phyloP scores from a whole-genome alignment of 768 basidiomycete species.

The Agrocybe pediades region DNA sequence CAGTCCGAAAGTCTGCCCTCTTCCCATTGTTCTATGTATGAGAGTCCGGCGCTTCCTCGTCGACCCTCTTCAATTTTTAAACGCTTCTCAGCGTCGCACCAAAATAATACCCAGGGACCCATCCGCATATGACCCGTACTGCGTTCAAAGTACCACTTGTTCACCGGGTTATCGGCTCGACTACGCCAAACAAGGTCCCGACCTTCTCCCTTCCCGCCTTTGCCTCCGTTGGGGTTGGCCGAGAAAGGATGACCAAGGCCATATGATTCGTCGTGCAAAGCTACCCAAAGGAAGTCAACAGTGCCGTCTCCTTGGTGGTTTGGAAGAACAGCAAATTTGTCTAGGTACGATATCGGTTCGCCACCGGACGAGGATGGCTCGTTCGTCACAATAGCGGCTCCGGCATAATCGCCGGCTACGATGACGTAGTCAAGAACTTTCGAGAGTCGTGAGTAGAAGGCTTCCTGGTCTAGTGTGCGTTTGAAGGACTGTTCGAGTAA shows the following conservation, averaged over 20 bases:
- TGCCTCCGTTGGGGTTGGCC: slow-evolving; percentile 93
- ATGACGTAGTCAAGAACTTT: slow-evolving; percentile 86
- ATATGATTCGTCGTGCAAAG: slow-evolving; percentile 96
- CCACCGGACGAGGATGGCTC: slow-evolving; percentile 40
- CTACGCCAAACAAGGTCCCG: slow-evolving; percentile 95
- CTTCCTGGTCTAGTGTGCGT: slow-evolving; percentile 63
- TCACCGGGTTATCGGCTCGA: slow-evolving; percentile 91
- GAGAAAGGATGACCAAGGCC: slow-evolving; percentile 93
- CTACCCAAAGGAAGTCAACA: slow-evolving; percentile 99
- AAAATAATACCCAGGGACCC: slow-evolving; percentile 92
- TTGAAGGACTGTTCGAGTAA: slow-evolving; percentile 89
- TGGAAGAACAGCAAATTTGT: slow-evolving; percentile 98
- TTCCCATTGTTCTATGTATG: slow-evolving; percentile 80
- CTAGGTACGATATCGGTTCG: slow-evolving; percentile 81
- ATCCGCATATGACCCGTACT: slow-evolving; percentile 87
- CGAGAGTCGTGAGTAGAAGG: slow-evolving; percentile 82
- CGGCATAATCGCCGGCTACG: slow-evolving; percentile 93
- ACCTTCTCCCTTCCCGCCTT: slow-evolving; percentile 87
- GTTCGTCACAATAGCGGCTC: slow-evolving; percentile 90
- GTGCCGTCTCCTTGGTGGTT: slow-evolving; percentile 97
- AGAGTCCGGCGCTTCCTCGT: slow-evolving; percentile 62
- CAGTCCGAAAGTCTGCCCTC: slow-evolving; percentile 67
- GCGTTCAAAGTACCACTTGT: slow-evolving; percentile 99
- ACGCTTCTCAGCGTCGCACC: slow-evolving; percentile 96
- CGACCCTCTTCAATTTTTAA: slow-evolving; percentile 70